phyloP scores from a whole-genome alignment of 306 rosid species.

The Aeschynomene evenia region DNA sequence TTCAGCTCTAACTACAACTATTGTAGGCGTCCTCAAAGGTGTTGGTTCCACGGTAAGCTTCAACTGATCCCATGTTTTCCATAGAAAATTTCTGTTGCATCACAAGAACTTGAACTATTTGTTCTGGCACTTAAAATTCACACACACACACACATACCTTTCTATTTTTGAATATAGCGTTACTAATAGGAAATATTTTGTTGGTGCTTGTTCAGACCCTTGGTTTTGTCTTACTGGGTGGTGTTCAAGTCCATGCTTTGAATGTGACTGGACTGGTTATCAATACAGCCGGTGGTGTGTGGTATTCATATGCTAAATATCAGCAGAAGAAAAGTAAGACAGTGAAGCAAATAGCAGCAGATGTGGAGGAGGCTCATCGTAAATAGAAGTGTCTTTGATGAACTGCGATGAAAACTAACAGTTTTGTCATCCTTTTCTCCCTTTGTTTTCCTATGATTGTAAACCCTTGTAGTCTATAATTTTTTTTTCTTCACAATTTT shows the following conservation, averaged over 20 bases:
- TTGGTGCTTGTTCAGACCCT: constrained; percentile 60
- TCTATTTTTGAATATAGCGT: background rate
- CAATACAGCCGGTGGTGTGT: constrained; percentile 92
- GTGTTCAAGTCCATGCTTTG: constrained; percentile 81
- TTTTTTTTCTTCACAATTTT: constrained; percentile 1
- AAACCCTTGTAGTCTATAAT: background rate
- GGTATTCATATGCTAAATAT: constrained; percentile 93
- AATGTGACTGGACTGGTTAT: constrained; percentile 85
- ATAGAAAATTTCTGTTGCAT: constrained; percentile 23
- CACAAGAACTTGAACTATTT: constrained; percentile 9
- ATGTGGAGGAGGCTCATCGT: constrained; percentile 56
- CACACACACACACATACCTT: background rate
- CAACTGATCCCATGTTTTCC: constrained; percentile 12
- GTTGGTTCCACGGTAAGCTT: constrained; percentile 90
- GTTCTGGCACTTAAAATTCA: constrained; percentile 1
- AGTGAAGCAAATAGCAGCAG: constrained; percentile 50
- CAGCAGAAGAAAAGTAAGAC: constrained; percentile 66
- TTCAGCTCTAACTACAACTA: constrained; percentile 92
- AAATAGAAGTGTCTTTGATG: constrained; percentile 45
- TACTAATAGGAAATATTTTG: background rate
- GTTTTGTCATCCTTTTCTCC: constrained; percentile 27
- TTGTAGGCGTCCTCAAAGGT: constrained; percentile 96
- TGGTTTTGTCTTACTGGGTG: constrained; percentile 80
- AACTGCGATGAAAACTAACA: constrained; percentile 18
- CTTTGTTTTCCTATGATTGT: constrained; percentile 4